phyloP scores from a whole-genome alignment of 257 asterid genomes.

The Agastache rugosa region DNA sequence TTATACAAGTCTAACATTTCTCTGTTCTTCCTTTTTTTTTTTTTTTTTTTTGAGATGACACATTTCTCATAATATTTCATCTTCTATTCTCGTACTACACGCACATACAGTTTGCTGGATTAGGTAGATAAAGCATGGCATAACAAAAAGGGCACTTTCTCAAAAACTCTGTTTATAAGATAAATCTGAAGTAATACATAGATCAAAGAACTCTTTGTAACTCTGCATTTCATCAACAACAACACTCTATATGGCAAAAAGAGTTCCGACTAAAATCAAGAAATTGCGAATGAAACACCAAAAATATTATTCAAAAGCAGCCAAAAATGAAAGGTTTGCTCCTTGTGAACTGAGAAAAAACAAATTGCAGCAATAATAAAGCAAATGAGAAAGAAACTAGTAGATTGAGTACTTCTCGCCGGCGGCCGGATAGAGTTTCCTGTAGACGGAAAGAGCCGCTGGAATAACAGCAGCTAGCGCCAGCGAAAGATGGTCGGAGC shows the following conservation, averaged over 20 bases:
- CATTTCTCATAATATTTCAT: too few species aligned
- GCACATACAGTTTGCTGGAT: neutral
- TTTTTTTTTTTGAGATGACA: too few species aligned
- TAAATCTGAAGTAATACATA: neutral
- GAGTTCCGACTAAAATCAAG: constrained; percentile 13
- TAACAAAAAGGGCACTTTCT: neutral
- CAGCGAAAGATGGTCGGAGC: constrained; percentile 88
- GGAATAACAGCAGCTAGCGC: constrained; percentile 87
- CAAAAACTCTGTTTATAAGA: neutral
- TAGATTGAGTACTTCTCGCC: constrained; percentile 69
- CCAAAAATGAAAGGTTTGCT: constrained; percentile 31
- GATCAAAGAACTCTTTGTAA: neutral
- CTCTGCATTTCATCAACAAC: constrained; percentile 39
- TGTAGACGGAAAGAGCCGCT: constrained; percentile 67
- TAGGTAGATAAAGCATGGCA: neutral
- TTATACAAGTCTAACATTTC: too few species aligned
- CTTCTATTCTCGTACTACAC: neutral
- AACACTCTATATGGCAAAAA: constrained; percentile 32
- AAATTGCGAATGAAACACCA: constrained; percentile 30
- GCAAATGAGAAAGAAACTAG: constrained; percentile 43
- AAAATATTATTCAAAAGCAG: constrained; percentile 43
- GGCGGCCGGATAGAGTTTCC: constrained; percentile 66
- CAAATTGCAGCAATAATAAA: constrained; percentile 32
- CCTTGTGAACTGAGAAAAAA: constrained; percentile 31
- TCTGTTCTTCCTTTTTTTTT: too few species aligned